Evolutionary conservation across 129 eudicot species (phyloP), one percentile per base, ranked within the genome.

Genomic region (Heracleum sosnowskyi): DNA sequence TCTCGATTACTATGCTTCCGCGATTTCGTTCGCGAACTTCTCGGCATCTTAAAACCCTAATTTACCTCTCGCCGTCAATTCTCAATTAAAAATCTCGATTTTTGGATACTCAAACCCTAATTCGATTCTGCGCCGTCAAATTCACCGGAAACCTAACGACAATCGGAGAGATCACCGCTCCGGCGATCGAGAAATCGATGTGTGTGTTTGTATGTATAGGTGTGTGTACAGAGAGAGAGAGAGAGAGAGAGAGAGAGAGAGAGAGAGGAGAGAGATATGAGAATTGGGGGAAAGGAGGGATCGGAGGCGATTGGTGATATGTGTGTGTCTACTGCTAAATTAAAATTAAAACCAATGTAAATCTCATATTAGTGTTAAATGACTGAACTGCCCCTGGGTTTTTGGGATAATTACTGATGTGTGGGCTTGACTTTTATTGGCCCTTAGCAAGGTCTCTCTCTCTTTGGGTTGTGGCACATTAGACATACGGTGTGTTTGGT

Each of bases 11-110:
- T 86, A 74, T 91, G 97, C 74, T 91, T 94, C 82, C 96, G 93
- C 31, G 94, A 95, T 86, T 95, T 95, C 83, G 91, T 96, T 86
- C 94, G 77, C 40, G 97, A 95, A 85, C 97, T 95, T 80, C 89
- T 79, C 64, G 94, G 92, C 99, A 95, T 95, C 36, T 34, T 20
- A 4, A 69, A 69, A 69, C n/a, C 74, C 74, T 36, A 35, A 69
- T 57, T 10, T 1, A 22, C 18, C n/a, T 3, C 20, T n/a, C 57
- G 47, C 47, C 47, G 47, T 46, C 53, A 46, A 46, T 46, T 4
- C 22, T 49, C 57, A 49, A 49, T 62, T 62, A 34, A 62, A 62
- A 62, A 62, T 64, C 72, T 64, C 36, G 4, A 64, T 40, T 64
- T 31, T 26, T 11, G 18, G 11, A 28, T 29, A 26, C 70, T 28